A percentile compares a stretch with the other conserved stretches of the same genome.
Evolutionary conservation across 2,329 filamentous ascomycete genomes (phyloP).

Genomic region (Pseudocercospora pini-densiflorae): DNA sequence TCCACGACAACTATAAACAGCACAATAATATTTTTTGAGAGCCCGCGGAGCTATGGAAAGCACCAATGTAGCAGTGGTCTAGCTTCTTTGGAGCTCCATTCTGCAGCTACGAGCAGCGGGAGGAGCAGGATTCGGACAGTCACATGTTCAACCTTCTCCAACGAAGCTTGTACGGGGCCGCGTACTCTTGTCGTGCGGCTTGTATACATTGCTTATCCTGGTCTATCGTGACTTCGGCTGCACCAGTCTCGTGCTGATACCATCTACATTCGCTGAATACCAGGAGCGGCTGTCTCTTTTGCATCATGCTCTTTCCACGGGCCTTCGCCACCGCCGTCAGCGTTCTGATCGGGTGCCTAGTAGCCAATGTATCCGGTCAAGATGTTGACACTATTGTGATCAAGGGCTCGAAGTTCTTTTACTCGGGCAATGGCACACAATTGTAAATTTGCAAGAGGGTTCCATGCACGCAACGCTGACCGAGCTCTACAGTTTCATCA

Average conservation of each 20-base stretch:
- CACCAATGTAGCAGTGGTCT: not conserved
- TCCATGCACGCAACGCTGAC: not conserved
- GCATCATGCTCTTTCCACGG: not conserved
- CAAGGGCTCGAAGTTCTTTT: conserved; percentile 90
- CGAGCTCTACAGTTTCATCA: conserved; percentile 68
- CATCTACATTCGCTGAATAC: not conserved
- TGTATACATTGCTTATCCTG: conserved; percentile 4
- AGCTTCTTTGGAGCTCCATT: conserved; percentile 3
- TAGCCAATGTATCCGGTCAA: conserved; percentile 51
- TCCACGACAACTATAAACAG: not conserved
- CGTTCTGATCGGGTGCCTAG: conserved; percentile 10
- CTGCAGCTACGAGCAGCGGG: conserved; percentile 1
- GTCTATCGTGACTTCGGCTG: not conserved
- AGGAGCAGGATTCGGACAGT: not conserved
- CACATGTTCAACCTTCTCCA: not conserved
- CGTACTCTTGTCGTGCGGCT: not conserved
- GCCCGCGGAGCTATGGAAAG: not conserved
- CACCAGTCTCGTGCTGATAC: not conserved
- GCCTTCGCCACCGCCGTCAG: not conserved
- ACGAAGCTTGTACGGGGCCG: not conserved
- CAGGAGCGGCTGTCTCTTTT: not conserved
- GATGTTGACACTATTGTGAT: conserved; percentile 67
- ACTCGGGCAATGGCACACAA: conserved; percentile 75
- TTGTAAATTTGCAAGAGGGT: conserved; percentile 55
- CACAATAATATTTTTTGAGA: not conserved